Base-by-base conservation (phyloP, 1,139 yeast genomes). In the Lodderomyces pseudojiufengensis region DNA sequence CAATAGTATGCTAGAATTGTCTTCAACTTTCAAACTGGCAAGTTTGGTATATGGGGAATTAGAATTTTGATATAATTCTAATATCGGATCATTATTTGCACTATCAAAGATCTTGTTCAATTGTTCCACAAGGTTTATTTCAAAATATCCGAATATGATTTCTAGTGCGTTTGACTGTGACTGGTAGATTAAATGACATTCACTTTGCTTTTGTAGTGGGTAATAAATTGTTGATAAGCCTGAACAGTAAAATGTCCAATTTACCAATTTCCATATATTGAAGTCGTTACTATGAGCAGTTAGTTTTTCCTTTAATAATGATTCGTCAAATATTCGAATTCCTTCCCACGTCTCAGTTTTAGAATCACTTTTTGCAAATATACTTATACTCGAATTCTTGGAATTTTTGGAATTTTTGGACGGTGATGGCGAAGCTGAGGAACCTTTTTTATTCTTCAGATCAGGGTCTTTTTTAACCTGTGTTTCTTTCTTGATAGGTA, bases 191-290 rank as follows among this genome's bases (percentile, higher is more conserved):
- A 41, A 25, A 40, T 61, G 65, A 33, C 50, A 55, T 30, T 48
- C 44, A 3, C 26, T 9, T 11, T 22, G n/a, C 14, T 12, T 26
- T 3, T 20, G 18, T 18, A 18, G 20, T 4, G 16, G 21, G 22
- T 32, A 27, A 24, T 13, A 26, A 7, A 9, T 6, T 3, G 27
- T 43, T 4, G 59, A 50, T 33, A 43, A 40, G 13, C 57, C 58
- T 9, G 66, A 63, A 47, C 72, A 65, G 41, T 53, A 52, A 34
- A 63, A 62, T 2, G 59, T 43, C 71, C 71, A 66, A 35, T 57
- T 55, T 6, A 63, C 39, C 30, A 66, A 42, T 8, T 47, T 40
- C 71, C 70, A 64, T 9, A 65, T 8, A 31, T 46, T 49, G 43
- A 59, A 66, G 4, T 42, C 44, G 22, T 48, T 46, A 3, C 40